phyloP scores from a whole-genome alignment of 2,329 filamentous ascomycete species.

The Fusarium nelsonii region DNA sequence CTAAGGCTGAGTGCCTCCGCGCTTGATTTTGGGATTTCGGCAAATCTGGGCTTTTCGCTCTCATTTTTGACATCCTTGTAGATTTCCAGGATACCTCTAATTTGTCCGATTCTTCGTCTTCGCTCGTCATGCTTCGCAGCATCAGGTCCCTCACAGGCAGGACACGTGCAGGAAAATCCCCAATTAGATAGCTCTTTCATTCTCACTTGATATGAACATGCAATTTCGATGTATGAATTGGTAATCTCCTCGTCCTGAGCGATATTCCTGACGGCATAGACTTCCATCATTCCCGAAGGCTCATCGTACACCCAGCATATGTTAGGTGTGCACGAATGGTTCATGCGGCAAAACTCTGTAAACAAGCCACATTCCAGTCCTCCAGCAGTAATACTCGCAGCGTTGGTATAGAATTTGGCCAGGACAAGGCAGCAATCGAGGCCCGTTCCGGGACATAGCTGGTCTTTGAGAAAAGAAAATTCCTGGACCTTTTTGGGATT shows the following conservation, averaged over 20 bases:
- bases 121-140: slow-evolving; percentile 12
- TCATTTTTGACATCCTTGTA: neutral
- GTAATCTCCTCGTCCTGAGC: slow-evolving; percentile 8
- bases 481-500: slow-evolving; percentile 21
- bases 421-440: slow-evolving; percentile 9
- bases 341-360: slow-evolving; percentile 24
- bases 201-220: neutral
- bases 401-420: slow-evolving; percentile 30
- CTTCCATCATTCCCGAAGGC: slow-evolving; percentile 12
- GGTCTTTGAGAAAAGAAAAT: slow-evolving; percentile 17
- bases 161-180: slow-evolving; percentile 3
- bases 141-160: neutral
- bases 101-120: slow-evolving; percentile 17
- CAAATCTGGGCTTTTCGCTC: neutral
- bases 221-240: slow-evolving; percentile 30
- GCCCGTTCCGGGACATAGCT: slow-evolving; percentile 5
- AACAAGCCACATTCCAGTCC: slow-evolving; percentile 18
- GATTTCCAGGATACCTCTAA: slow-evolving; percentile 15
- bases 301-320: slow-evolving; percentile 26
- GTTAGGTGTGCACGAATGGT: slow-evolving; percentile 26
- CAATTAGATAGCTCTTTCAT: slow-evolving; percentile 15
- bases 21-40: slow-evolving; percentile 10
- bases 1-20: slow-evolving; percentile 4
- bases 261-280: slow-evolving; percentile 14
- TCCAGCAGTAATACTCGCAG: slow-evolving; percentile 10